Base-by-base conservation (phyloP, 129 eudicot species). In the Tagetes patula region DNA sequence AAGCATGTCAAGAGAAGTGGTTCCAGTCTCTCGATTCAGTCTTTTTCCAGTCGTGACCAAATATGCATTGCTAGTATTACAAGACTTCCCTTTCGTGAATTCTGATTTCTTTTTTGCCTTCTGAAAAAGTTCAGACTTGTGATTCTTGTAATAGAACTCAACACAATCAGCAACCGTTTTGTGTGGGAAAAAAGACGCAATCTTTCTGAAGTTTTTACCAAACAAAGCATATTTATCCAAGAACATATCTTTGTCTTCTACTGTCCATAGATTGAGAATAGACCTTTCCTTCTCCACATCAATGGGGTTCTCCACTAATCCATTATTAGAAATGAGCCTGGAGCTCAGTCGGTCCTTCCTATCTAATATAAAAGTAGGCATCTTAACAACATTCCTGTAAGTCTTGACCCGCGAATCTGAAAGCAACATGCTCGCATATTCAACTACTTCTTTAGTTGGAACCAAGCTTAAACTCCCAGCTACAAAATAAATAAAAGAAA, bases 121-220 rank as follows among this genome's bases (percentile, higher is more conserved):
- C 67, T 82, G 83, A 40, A 95, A 95, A 37, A 66, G 27, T 3
- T 91, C 97, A 0, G 91, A 84, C 71, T 91, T 95, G 69, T 88
- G 99, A 65, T 95, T 88, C 81, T 95, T 91, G 85, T 95, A 95
- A 67, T 95, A 95, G 72, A 88, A 95, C 86, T 95, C 94, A 41
- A 95, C 80, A 52, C 99, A 95, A 69, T 95, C 96, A 20, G 92
- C 92, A 56, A 82, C 76, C 6, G 97, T 83, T 77, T 85, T 91
- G 85, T 87, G 81, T 76, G 80, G 86, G 33, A 91, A 87, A 85
- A 86, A 95, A 56, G 90, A 85, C 13, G 96, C 87, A 27, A 95
- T 91, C 72, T 82, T 95, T 38, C 69, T 73, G 82, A 95, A 95
- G 74, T 95, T 86, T 75, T 95, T 95, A 52, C 99, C 96, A 33